Conservation (phyloP, 768 basidiomycete genomes). For the Rubroboletus satanas region DNA sequence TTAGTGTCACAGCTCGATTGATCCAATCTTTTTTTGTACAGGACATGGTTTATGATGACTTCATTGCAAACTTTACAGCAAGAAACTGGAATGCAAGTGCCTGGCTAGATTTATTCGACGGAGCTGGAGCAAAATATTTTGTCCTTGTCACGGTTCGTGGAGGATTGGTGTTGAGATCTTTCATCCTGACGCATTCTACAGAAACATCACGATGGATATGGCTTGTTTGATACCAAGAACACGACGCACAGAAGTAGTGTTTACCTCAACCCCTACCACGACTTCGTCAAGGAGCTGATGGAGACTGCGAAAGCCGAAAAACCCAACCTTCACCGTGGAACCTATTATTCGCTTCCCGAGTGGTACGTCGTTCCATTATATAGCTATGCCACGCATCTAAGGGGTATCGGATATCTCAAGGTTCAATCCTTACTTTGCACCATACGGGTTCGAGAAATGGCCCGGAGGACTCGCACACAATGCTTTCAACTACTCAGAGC, state of each 20-base stretch:
- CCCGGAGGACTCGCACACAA: slow-evolving; percentile 54
- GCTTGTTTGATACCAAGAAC: slow-evolving; percentile 52
- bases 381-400: background rate
- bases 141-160: slow-evolving; percentile 47
- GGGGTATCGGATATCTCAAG: slow-evolving; percentile 20
- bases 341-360: slow-evolving; percentile 56
- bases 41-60: slow-evolving; percentile 54
- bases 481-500: slow-evolving; percentile 40
- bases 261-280: slow-evolving; percentile 46
- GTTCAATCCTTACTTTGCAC: slow-evolving; percentile 48
- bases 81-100: slow-evolving; percentile 49
- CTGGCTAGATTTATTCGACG: slow-evolving; percentile 53
- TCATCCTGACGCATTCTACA: slow-evolving; percentile 15
- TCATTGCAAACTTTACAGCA: slow-evolving; percentile 52
- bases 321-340: slow-evolving; percentile 51
- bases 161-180: background rate
- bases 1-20: background rate
- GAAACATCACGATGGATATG: slow-evolving; percentile 64
- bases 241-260: slow-evolving; percentile 50
- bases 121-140: slow-evolving; percentile 60
- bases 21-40: slow-evolving; percentile 10
- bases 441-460: slow-evolving; percentile 46
- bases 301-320: slow-evolving; percentile 46
- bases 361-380: slow-evolving; percentile 33
- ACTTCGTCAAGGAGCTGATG: slow-evolving; percentile 50